Evolutionary conservation across 768 basidiomycete species (phyloP).

Genomic region (Termitomyces sp.): DNA sequence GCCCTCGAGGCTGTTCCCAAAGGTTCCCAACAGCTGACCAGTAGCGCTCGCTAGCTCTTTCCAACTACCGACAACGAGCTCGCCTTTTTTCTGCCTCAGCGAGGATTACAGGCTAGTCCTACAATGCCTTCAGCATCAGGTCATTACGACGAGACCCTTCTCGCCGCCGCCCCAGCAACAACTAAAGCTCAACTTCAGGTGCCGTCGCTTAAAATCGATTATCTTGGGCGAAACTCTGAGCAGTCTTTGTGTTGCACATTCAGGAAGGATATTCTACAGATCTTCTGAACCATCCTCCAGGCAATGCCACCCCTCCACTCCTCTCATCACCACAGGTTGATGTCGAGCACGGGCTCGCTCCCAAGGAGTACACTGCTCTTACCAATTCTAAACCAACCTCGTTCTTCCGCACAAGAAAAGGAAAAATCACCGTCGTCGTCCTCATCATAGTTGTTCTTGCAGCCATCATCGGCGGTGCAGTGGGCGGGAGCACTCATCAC

Average conservation of each 20-base stretch:
- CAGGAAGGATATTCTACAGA: constrained; percentile 57
- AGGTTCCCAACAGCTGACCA: constrained; percentile 5
- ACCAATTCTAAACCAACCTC: constrained; percentile 22
- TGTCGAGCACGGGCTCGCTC: constrained; percentile 16
- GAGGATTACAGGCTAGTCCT: constrained; percentile 12
- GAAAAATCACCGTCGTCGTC: constrained; percentile 35
- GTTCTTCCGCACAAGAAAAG: constrained; percentile 49
- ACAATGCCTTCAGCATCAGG: constrained; percentile 17
- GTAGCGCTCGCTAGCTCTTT: constrained; percentile 7
- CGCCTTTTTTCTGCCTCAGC: constrained; percentile 10
- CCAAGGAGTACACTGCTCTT: constrained; percentile 18
- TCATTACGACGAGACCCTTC: constrained; percentile 34
- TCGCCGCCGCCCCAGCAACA: constrained; percentile 31
- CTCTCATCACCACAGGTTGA: constrained; percentile 15
- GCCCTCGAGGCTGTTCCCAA: constrained; percentile 12
- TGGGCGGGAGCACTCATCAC: constrained; percentile 39
- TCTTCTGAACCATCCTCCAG: constrained; percentile 27
- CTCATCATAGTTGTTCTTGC: constrained; percentile 40
- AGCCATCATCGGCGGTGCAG: constrained; percentile 55
- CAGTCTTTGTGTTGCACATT: not conserved
- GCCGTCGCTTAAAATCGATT: not conserved
- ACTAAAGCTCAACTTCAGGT: constrained; percentile 40
- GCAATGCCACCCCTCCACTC: constrained; percentile 12
- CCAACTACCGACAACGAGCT: constrained; percentile 1
- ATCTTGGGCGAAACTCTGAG: not conserved